These are phyloP conservation scores for Amniculicola lignicola DNA, from an alignment of 495 filamentous ascomycete species.

Conservation along the genomic window DNA sequence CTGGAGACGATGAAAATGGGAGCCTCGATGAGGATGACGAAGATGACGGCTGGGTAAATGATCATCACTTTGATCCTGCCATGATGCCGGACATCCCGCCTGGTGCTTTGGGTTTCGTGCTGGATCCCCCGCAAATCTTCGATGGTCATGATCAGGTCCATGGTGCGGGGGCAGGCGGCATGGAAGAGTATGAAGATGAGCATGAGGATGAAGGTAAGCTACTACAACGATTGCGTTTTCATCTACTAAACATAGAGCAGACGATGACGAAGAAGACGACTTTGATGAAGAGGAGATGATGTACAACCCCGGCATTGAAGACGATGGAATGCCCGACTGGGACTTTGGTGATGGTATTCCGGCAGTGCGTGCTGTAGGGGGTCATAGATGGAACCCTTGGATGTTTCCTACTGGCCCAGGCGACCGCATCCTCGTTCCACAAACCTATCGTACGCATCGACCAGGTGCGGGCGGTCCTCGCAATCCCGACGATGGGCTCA, in stretches of 20 bases:
- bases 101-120: constrained; percentile 25
- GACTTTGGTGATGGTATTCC: constrained; percentile 33
- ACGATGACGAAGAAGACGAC: constrained; percentile 42
- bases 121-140: constrained; percentile 23
- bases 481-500: constrained; percentile 70
- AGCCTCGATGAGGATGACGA: constrained; percentile 47
- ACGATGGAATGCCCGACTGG: constrained; percentile 48
- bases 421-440: constrained; percentile 41
- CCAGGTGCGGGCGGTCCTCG: constrained; percentile 48
- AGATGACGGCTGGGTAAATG: constrained; percentile 62
- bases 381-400: constrained; percentile 30
- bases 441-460: constrained; percentile 54
- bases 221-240: neutral
- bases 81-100: constrained; percentile 12
- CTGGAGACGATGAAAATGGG: constrained; percentile 44
- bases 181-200: constrained; percentile 56
- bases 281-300: constrained; percentile 43
- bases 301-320: constrained; percentile 43
- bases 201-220: constrained; percentile 55
- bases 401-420: constrained; percentile 38
- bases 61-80: constrained; percentile 44
- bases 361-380: neutral
- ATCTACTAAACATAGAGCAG: constrained; percentile 14
- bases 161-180: constrained; percentile 33
- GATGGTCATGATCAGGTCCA: constrained; percentile 31